Evolutionary conservation across 805 yeast species (phyloP).

Genomic region (Barnettozyma salicaria): DNA sequence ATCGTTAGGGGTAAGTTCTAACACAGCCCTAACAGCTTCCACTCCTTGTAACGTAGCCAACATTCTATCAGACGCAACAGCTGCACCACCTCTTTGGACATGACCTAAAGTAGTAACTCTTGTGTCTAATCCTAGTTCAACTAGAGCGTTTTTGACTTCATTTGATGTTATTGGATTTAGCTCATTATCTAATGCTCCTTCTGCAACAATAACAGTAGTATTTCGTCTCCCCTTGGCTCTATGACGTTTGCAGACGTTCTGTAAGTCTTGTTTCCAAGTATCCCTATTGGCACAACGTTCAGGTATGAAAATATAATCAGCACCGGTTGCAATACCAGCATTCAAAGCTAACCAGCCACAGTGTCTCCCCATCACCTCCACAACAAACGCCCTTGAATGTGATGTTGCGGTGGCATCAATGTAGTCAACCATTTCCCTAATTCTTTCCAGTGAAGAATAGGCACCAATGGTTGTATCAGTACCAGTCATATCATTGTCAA

Average conservation of each 20-base stretch:
- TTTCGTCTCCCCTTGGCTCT: constrained; percentile 86
- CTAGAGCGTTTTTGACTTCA: constrained; percentile 76
- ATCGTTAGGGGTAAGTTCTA: constrained; percentile 79
- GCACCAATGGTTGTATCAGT: constrained; percentile 98
- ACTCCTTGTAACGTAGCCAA: constrained; percentile 96
- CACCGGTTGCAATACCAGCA: constrained; percentile 96
- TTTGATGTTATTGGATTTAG: constrained; percentile 75
- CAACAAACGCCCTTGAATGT: constrained; percentile 94
- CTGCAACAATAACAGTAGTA: constrained; percentile 95
- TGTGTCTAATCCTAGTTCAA: constrained; percentile 84
- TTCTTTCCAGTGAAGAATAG: constrained; percentile 85
- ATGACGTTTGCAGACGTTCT: constrained; percentile 68
- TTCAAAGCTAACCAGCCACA: constrained; percentile 98
- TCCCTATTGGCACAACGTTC: constrained; percentile 79
- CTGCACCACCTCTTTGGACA: constrained; percentile 98
- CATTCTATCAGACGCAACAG: constrained; percentile 89
- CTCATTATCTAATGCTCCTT: constrained; percentile 87
- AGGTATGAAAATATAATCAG: constrained; percentile 91
- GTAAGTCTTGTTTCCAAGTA: constrained; percentile 78
- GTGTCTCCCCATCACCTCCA: constrained; percentile 98
- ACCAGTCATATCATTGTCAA: constrained; percentile 96
- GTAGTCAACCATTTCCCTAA: constrained; percentile 90
- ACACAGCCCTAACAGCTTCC: constrained; percentile 91
- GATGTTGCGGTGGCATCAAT: constrained; percentile 97
- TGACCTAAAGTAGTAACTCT: constrained; percentile 95